Percentiles rank a stretch among this genome's conserved stretches.
Conservation (phyloP, 2,329 filamentous ascomycete species). For the Trichoderma aggressivum region DNA sequence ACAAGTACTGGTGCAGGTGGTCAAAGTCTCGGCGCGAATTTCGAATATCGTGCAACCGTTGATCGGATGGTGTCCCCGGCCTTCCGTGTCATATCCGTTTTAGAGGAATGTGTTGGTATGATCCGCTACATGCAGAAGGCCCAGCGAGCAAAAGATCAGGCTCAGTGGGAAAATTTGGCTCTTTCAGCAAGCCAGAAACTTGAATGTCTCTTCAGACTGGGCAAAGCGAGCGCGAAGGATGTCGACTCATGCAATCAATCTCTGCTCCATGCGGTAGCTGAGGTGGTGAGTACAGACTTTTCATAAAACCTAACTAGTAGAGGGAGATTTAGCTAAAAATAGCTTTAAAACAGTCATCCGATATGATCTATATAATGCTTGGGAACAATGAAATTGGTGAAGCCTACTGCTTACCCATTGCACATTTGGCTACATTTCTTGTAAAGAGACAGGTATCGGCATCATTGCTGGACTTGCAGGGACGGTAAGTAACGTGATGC, state of each 20-base stretch:
- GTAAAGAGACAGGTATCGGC: not conserved
- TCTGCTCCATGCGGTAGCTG: not conserved
- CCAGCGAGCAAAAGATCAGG: not conserved
- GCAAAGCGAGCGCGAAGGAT: not conserved
- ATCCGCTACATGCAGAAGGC: rapidly evolving
- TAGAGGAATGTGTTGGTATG: not conserved
- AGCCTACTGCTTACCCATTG: not conserved
- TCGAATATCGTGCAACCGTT: not conserved
- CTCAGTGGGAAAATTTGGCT: not conserved
- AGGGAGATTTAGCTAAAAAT: not conserved
- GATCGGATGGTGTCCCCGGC: not conserved
- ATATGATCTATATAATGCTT: not conserved
- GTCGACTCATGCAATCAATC: not conserved
- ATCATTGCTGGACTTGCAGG: not conserved
- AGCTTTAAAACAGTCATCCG: not conserved
- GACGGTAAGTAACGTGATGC: not conserved
- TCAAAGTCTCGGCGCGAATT: not conserved
- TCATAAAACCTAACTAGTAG: not conserved
- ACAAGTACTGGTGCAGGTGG: not conserved
- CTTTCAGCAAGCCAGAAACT: not conserved
- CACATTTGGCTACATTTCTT: not conserved
- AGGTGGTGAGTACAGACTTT: not conserved
- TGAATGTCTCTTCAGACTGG: not conserved
- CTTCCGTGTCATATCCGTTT: not conserved
- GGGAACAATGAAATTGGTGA: not conserved